These are phyloP conservation scores for Boletus sp. DNA, from an alignment of 768 basidiomycete species.

Conservation along the genomic window DNA sequence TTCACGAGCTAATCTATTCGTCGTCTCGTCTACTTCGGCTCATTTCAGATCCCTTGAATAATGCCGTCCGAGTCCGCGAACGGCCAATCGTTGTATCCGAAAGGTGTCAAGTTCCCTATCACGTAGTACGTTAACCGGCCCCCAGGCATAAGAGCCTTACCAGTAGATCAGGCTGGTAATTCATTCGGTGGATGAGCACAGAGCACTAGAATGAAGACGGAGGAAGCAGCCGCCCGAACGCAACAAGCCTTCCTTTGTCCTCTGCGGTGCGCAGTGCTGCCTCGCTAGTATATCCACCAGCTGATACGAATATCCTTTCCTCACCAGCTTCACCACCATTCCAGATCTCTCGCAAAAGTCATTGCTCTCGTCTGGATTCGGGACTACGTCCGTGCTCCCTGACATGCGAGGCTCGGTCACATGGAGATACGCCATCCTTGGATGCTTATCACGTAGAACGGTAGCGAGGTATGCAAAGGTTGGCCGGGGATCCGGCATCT, in stretches of 20 bases:
- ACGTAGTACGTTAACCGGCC: not conserved
- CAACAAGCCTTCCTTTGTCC: not conserved
- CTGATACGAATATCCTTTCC: not conserved
- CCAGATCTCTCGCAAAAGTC: not conserved
- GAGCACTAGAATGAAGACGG: not conserved
- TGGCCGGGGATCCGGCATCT: not conserved
- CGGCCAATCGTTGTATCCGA: not conserved
- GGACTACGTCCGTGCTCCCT: not conserved
- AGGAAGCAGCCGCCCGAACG: not conserved
- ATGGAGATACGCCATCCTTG: not conserved
- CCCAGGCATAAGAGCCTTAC: not conserved
- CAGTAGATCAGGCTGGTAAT: not conserved
- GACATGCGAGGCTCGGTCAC: not conserved
- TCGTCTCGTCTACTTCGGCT: not conserved
- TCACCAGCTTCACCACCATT: not conserved
- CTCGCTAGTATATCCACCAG: not conserved
- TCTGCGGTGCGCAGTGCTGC: not conserved
- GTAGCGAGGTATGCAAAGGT: not conserved
- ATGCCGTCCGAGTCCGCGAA: not conserved
- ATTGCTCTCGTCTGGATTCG: not conserved
- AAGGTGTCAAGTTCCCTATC: not conserved
- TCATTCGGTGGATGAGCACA: not conserved
- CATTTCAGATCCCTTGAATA: too few species aligned
- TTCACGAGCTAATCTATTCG: not conserved
- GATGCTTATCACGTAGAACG: not conserved